Percentiles rank a stretch among this genome's conserved stretches.
Conservation (phyloP, 2,329 filamentous ascomycete species). For the Hymenoscyphus fraxineus region DNA sequence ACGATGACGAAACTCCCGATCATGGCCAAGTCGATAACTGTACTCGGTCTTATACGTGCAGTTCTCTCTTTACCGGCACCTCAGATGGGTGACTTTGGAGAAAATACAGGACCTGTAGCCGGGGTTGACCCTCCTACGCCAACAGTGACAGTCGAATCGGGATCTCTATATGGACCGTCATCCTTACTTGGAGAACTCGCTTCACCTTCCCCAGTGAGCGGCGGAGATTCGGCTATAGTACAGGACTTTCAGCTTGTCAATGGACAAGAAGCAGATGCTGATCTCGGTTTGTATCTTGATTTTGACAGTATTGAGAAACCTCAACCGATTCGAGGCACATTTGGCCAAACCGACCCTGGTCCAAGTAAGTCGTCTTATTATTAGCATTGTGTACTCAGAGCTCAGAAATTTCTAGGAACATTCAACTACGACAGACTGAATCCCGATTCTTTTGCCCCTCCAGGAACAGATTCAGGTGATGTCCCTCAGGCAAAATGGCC, state of each 20-base stretch:
- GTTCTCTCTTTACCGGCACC: conserved; percentile 20
- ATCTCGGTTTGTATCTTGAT: conserved; percentile 51
- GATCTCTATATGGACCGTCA: conserved; percentile 41
- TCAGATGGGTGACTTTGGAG: conserved; percentile 39
- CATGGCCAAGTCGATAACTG: not conserved
- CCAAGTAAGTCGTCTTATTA: conserved; percentile 33
- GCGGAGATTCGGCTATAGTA: conserved; percentile 40
- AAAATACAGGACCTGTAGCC: conserved; percentile 42
- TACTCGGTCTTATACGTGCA: conserved; percentile 14
- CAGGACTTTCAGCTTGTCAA: conserved; percentile 41
- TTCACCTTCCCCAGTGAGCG: conserved; percentile 37
- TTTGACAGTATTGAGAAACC: conserved; percentile 49
- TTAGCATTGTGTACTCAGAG: not conserved
- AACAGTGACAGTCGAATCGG: conserved; percentile 37
- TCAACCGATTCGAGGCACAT: conserved; percentile 50
- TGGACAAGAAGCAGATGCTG: conserved; percentile 47
- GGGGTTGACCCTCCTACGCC: conserved; percentile 40
- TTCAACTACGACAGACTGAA: conserved; percentile 50
- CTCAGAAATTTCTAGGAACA: conserved; percentile 33
- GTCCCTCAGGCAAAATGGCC: conserved; percentile 51
- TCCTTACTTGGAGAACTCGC: conserved; percentile 42
- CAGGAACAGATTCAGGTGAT: conserved; percentile 48
- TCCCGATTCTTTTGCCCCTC: conserved; percentile 51
- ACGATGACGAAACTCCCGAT: not conserved
- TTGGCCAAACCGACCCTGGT: conserved; percentile 48